Conservation (phyloP, 495 filamentous ascomycete species). For the Aspergillus taichungensis region DNA sequence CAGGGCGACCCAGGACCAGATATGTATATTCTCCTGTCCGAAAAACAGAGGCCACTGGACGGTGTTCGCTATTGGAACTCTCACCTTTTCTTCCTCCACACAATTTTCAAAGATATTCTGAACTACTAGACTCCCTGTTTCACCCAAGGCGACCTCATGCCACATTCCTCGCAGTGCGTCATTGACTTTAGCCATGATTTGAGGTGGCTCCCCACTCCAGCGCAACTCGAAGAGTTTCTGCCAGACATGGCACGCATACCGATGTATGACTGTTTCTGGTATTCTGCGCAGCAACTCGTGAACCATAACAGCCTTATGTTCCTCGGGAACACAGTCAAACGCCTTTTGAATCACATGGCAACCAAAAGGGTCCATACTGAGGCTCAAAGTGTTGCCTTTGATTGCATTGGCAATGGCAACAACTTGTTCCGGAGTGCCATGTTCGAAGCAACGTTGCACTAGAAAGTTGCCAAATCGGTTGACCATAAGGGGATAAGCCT, state of each 20-base stretch:
- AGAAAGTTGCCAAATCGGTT: slow-evolving; percentile 97
- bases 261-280: slow-evolving; percentile 95
- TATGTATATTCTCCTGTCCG: no score
- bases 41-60: background rate
- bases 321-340: slow-evolving; percentile 93
- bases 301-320: slow-evolving; percentile 97
- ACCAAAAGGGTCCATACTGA: slow-evolving; percentile 97
- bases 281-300: slow-evolving; percentile 92
- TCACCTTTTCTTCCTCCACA: slow-evolving; percentile 94
- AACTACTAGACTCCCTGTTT: slow-evolving; percentile 94
- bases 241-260: slow-evolving; percentile 98
- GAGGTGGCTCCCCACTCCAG: slow-evolving; percentile 88
- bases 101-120: slow-evolving; percentile 99
- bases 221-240: slow-evolving; percentile 99
- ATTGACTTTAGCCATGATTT: slow-evolving; percentile 98
- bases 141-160: slow-evolving; percentile 94
- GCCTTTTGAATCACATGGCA: slow-evolving; percentile 98
- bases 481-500: slow-evolving; percentile 94
- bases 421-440: slow-evolving; percentile 91
- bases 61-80: slow-evolving; percentile 1
- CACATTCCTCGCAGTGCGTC: slow-evolving; percentile 94
- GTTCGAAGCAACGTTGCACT: slow-evolving; percentile 97
- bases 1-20: no score
- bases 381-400: slow-evolving; percentile 82
- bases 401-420: slow-evolving; percentile 92